Base-by-base conservation (phyloP, 2,329 filamentous ascomycete genomes). In the Gaeumannomyces tritici region DNA sequence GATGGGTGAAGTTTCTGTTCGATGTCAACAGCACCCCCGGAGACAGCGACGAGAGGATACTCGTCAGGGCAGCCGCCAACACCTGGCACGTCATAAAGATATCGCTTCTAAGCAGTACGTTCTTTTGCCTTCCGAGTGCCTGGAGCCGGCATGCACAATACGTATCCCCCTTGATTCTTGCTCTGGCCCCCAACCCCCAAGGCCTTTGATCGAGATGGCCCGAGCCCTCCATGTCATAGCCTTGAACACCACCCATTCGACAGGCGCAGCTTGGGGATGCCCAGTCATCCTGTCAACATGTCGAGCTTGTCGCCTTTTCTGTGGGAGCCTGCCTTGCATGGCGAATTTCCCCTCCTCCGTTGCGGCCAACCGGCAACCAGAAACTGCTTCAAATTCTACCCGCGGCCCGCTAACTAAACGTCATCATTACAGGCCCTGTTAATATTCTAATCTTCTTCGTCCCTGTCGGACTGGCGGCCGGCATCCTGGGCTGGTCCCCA, bases 391-490 rank as follows among this genome's bases (percentile, higher is more conserved):
- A 9, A 42, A 42, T 26, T 2, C 15, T 15, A 42, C 13, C 15
- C 7, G 13, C 35, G 35, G 35, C 2, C 35, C 33, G 18, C 59
- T 60, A 26, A 60, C 59, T 31, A 2, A n/a, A 65, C 29, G 27
- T 24, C 21, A 18, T 31, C 15, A 59, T 29, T 21, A 54, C 65
- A 85, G 83, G 78, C 67, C 83, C 83, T 72, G 79, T 86, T 72
- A 93, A 93, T 72, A 81, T 88, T 66, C 80, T 88, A 62, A 86
- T 95, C 66, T 79, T 91, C 64, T 86, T 88, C 70, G 90, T 92
- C 11, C 89, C 89, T 12, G 73, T 90, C 55, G 89, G 89, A 65
- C 89, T 93, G 65, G 70, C 86, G 61, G 85, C 89, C 64, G 89
- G 88, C 64, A 75, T 77, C 18, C 69, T 84, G 64, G 76, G 78